Conservation (phyloP, 2,329 filamentous ascomycete genomes). For the Diaporthe vexans region DNA sequence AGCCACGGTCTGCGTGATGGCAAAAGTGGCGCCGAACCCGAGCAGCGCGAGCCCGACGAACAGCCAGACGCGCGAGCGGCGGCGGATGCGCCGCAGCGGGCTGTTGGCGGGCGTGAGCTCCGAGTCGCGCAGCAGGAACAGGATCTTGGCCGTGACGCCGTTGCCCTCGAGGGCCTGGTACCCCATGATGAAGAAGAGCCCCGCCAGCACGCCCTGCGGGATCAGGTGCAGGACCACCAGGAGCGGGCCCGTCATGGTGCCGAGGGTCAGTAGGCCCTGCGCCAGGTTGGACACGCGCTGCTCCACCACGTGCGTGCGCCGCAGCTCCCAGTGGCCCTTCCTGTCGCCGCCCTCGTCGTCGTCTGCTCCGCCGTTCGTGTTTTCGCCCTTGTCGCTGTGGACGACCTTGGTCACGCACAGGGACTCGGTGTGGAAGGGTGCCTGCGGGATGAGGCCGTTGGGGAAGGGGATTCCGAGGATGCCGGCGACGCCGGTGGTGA, state of each 20-base stretch:
- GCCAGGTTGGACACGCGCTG: conserved; percentile 84
- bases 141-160: conserved; percentile 81
- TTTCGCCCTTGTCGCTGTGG: conserved; percentile 62
- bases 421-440: conserved; percentile 84
- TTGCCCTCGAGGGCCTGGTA: conserved; percentile 82
- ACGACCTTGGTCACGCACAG: conserved; percentile 78
- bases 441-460: conserved; percentile 87
- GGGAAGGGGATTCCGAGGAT: conserved; percentile 84
- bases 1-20: conserved; percentile 84
- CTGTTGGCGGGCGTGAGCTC: conserved; percentile 71
- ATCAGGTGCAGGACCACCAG: conserved; percentile 82
- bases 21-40: conserved; percentile 83
- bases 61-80: conserved; percentile 76
- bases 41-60: conserved; percentile 79
- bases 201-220: conserved; percentile 83
- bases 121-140: conserved; percentile 77
- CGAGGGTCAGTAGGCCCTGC: conserved; percentile 82
- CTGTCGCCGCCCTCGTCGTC: conserved; percentile 65
- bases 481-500: conserved; percentile 82
- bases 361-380: conserved; percentile 53
- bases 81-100: conserved; percentile 72
- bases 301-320: conserved; percentile 77
- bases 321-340: conserved; percentile 69
- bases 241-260: conserved; percentile 83
- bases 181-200: conserved; percentile 89